Conservation (phyloP, 106 monocot species). For the Triglochin maritima region DNA sequence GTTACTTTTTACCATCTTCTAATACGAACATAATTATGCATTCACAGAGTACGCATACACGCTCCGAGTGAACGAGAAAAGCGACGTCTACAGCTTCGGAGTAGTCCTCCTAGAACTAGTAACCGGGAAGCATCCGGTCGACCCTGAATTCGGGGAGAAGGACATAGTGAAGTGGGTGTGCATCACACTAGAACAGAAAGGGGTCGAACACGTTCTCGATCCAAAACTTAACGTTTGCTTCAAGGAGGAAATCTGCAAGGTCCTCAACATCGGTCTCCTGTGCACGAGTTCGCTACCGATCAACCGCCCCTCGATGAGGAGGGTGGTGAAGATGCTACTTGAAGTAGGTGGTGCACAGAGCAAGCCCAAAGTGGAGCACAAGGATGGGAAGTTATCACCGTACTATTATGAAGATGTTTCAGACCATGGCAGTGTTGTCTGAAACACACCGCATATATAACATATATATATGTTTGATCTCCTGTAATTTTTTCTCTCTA, state of each 20-base stretch:
- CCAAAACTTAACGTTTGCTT: constrained; percentile 36
- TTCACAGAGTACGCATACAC: constrained; percentile 84
- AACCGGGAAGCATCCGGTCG: constrained; percentile 53
- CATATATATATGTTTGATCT: background rate
- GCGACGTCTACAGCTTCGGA: constrained; percentile 84
- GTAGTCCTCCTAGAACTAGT: constrained; percentile 77
- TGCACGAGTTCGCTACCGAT: constrained; percentile 77
- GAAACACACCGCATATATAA: background rate
- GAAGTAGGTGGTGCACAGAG: constrained; percentile 14
- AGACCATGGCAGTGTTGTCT: background rate
- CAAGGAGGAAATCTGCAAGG: constrained; percentile 44
- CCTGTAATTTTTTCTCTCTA: background rate
- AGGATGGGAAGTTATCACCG: constrained; percentile 31
- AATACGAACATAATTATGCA: background rate
- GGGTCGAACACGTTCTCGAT: constrained; percentile 44
- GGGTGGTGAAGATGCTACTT: constrained; percentile 48
- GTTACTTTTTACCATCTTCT: too few species aligned
- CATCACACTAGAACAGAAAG: constrained; percentile 48
- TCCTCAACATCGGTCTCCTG: constrained; percentile 63
- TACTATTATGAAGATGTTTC: constrained; percentile 2
- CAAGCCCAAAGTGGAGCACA: constrained; percentile 8
- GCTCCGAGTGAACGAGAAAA: constrained; percentile 83
- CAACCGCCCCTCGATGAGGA: constrained; percentile 76
- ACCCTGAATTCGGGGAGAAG: constrained; percentile 57
- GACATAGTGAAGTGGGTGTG: constrained; percentile 76